Percentiles rank a stretch among this genome's conserved stretches.
phyloP scores from a whole-genome alignment of 352 stramenopile species.

The Halophytophthora polymorphica region DNA sequence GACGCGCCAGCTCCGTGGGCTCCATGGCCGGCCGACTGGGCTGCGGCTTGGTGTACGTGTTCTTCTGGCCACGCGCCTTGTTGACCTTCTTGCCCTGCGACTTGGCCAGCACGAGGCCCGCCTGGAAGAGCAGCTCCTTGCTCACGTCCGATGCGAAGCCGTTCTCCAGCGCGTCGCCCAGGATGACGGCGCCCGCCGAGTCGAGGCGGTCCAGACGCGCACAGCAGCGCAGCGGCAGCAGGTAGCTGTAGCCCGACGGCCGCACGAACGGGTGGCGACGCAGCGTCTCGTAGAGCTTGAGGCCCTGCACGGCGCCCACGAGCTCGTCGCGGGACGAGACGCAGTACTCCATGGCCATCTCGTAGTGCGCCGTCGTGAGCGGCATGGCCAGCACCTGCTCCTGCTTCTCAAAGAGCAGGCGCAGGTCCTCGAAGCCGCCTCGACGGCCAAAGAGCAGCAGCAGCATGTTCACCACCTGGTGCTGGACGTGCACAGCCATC shows the following conservation, averaged over 20 bases:
- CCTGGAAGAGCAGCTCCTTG: slow-evolving; percentile 26
- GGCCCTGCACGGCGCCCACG: slow-evolving; percentile 36
- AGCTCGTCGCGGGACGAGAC: slow-evolving; percentile 22
- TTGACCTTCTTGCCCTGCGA: slow-evolving; percentile 15
- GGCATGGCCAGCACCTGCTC: slow-evolving; percentile 42
- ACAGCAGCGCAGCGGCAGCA: slow-evolving; percentile 67
- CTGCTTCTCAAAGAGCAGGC: slow-evolving; percentile 44
- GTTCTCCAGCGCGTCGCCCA: slow-evolving; percentile 52
- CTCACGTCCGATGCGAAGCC: slow-evolving; percentile 32
- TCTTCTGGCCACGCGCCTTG: slow-evolving; percentile 18
- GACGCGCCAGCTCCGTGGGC: slow-evolving; percentile 39
- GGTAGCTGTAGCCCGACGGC: slow-evolving; percentile 70
- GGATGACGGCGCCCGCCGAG: slow-evolving; percentile 39
- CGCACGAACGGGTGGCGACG: slow-evolving; percentile 67
- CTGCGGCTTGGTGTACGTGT: not conserved
- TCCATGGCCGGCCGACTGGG: slow-evolving; percentile 17
- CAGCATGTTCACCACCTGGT: slow-evolving; percentile 67
- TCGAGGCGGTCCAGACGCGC: slow-evolving; percentile 48
- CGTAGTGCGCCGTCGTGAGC: slow-evolving; percentile 57
- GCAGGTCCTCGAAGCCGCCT: slow-evolving; percentile 37
- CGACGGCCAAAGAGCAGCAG: slow-evolving; percentile 68
- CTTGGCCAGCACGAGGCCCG: slow-evolving; percentile 19
- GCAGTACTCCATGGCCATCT: slow-evolving; percentile 71
- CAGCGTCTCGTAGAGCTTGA: slow-evolving; percentile 76
- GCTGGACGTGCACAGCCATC: slow-evolving; percentile 54